Base-by-base conservation (phyloP, 352 stramenopile species). In the Pythium rhizo-oryzae region DNA sequence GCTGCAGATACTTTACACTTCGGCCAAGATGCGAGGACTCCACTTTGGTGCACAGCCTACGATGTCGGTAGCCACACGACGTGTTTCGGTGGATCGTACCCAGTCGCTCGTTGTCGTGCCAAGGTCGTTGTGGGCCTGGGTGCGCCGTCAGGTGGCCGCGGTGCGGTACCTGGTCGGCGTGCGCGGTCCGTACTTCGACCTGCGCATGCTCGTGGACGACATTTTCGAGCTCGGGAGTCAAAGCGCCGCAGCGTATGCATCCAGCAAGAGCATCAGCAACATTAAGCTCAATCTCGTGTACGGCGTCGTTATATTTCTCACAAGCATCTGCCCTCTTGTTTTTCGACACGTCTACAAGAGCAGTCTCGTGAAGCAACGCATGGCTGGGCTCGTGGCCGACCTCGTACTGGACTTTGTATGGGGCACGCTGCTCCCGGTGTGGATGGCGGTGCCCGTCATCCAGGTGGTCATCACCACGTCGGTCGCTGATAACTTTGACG, bases 371-470 rank as follows among this genome's bases (percentile, higher is more conserved):
- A 59, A 59, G 33, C 43, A 43, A 12, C 64, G 64, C 15, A 35
- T 71, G 5, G 56, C 50, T 15, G 50, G 56, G 8, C 2, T 65
- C 21, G 6, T 71, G 7, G 16, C 18, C 8, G 64, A 71, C 43
- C 24, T 65, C 16, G 12, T 61, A 7, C 28, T 71, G 0, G 64
- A 71, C 21, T 71, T 71, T 65, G 39, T 65, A 0, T 71, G 64
- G 64, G 64, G 64, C 0, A 56, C 56, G 4, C 30, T 71, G 15
- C 28, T 71, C 23, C 64, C 71, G 8, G 28, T 78, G 18, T 49
- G 62, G 53, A 60, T 72, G 53, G 69, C 64, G 39, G 21, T 67
- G 33, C 62, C 71, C 21, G 62, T 72, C 21, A 21, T 64, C 5
- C 30, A 37, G 23, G 21, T 54, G 9, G 28, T 33, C 28, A 33